Percentiles rank a stretch among this genome's conserved stretches.
Conservation (phyloP, 1,284 basidiomycete genomes). For the Prillingera fragicola region DNA sequence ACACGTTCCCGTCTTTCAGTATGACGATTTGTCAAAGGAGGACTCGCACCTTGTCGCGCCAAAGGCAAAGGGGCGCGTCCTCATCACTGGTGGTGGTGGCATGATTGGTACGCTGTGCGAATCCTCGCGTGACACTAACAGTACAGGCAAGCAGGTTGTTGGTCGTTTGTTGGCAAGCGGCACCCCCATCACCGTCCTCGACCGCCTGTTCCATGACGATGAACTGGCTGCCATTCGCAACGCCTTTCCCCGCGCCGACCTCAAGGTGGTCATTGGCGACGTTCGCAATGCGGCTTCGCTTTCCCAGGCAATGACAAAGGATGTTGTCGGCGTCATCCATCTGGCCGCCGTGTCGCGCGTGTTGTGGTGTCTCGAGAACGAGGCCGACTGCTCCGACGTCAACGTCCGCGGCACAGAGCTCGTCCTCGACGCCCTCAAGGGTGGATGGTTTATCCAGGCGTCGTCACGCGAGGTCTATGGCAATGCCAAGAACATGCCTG, state of each 20-base stretch:
- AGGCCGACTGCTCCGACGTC: constrained; percentile 31
- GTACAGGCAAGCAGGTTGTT: constrained; percentile 25
- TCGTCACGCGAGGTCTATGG: constrained; percentile 34
- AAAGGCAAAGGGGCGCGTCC: constrained; percentile 12
- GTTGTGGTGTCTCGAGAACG: constrained; percentile 31
- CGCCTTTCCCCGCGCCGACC: constrained; percentile 11
- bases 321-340: constrained; percentile 30
- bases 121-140: too few species aligned
- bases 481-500: constrained; percentile 18
- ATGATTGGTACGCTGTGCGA: too few species aligned
- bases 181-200: constrained; percentile 24
- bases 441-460: constrained; percentile 36
- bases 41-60: too few species aligned
- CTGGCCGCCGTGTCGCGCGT: constrained; percentile 36
- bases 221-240: constrained; percentile 17
- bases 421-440: constrained; percentile 20
- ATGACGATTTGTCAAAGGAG: too few species aligned
- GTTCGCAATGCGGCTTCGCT: constrained; percentile 23
- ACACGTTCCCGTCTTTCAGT: too few species aligned
- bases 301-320: constrained; percentile 12
- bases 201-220: constrained; percentile 23
- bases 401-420: constrained; percentile 30
- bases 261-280: constrained; percentile 21
- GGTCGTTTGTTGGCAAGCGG: constrained; percentile 14
- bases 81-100: constrained; percentile 14